Base-by-base conservation (phyloP, 1,139 yeast genomes). In the Sugiyamaella japonica region DNA sequence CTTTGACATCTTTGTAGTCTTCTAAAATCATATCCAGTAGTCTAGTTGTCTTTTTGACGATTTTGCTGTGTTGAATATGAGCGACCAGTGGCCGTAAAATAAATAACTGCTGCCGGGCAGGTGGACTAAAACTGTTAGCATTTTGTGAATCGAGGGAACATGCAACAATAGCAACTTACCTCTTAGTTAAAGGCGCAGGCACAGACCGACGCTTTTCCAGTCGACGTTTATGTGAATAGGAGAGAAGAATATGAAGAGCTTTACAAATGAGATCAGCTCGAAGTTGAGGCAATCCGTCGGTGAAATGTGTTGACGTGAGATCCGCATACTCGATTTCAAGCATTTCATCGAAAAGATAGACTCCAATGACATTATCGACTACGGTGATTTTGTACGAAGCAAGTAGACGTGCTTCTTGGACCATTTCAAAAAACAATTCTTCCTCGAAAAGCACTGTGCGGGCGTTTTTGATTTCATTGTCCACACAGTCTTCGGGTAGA, bases 371-470 rank as follows among this genome's bases (percentile, higher is more conserved):
- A 54, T 85, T 85, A 53, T 83, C 81, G 40, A 82, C 83, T 7
- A 89, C 80, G 23, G 79, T 77, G 2, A 89, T 95, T 56, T 86
- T 85, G 63, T 85, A 83, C 38, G 90, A 82, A n/a, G 86, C 77
- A 58, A 91, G 73, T 7, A 78, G 69, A 47, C 85, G 79, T 0
- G 96, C 90, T 69, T 91, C 98, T 59, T 85, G 80, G 32, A 85
- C 78, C 57, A 91, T 72, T 15, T 62, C 65, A 40, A 53, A 66
- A 56, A 68, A 72, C 48, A 86, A 74, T 66, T 91, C 98, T 63
- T 89, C 95, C 66, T 91, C 98, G 73, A 91, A 91, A 7, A 91
- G 74, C 58, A 84, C 82, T 61, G 79, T 84, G 51, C 97, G 61
- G n/a, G 75, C 75, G n/a, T 67, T 68, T 36, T 65, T 63, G 28